These are phyloP conservation scores for Saccharomycopsis hybrid DNA, from an alignment of 1,139 yeast genomes.

Conservation along the genomic window DNA sequence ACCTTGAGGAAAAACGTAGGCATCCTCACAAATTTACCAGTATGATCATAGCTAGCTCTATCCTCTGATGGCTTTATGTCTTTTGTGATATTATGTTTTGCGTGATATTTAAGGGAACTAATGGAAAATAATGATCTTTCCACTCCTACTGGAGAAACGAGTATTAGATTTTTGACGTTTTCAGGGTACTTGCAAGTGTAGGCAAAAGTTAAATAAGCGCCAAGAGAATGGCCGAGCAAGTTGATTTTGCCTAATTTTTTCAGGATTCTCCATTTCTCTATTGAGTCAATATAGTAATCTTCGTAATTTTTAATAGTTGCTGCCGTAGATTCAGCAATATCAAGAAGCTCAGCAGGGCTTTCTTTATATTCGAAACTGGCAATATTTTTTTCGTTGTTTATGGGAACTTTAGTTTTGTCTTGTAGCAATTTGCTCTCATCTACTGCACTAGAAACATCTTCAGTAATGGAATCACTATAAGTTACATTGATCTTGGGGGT, in stretches of 20 bases:
- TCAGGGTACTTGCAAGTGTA: conserved; percentile 72
- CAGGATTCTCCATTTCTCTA: conserved; percentile 73
- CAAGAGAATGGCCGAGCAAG: conserved; percentile 86
- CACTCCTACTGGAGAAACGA: conserved; percentile 89
- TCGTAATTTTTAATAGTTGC: conserved; percentile 51
- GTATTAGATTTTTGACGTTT: conserved; percentile 52
- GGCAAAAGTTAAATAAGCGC: conserved; percentile 79
- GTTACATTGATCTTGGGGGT: conserved; percentile 19
- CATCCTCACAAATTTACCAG: conserved; percentile 2
- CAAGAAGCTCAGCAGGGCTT: conserved; percentile 24
- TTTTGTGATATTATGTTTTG: background rate
- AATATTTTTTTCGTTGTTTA: conserved; percentile 23
- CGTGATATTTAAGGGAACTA: too few species aligned
- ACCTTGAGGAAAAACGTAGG: conserved; percentile 4
- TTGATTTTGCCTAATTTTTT: conserved; percentile 55
- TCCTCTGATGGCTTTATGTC: background rate
- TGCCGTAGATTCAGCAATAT: conserved; percentile 32
- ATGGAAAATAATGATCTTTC: conserved; percentile 41
- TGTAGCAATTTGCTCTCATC: conserved; percentile 25
- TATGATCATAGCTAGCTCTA: conserved; percentile 7
- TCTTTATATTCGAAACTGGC: conserved; percentile 21
- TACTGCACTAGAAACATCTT: background rate
- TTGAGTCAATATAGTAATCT: conserved; percentile 67
- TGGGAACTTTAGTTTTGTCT: conserved; percentile 24
- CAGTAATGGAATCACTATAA: background rate